A percentile compares a stretch with the other conserved stretches of the same genome.
phyloP scores from a whole-genome alignment of 2,329 filamentous ascomycete genomes.

The Aspergillus floridensis region DNA sequence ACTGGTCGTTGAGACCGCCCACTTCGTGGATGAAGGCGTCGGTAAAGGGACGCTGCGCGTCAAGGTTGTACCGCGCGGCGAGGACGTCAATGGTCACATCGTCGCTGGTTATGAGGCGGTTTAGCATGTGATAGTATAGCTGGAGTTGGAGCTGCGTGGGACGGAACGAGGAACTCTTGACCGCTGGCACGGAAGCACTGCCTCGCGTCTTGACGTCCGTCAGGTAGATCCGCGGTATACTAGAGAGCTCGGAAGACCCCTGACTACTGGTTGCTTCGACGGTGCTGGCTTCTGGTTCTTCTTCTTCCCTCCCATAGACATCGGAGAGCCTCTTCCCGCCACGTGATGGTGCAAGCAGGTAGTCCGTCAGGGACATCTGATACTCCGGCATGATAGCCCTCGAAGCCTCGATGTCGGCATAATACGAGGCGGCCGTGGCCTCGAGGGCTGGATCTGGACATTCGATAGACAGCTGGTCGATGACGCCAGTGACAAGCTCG shows the following conservation, averaged over 20 bases:
- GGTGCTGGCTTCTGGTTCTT: not conserved
- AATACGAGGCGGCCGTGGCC: constrained; percentile 51
- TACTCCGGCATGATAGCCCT: constrained; percentile 40
- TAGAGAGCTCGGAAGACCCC: constrained; percentile 22
- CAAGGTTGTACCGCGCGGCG: constrained; percentile 68
- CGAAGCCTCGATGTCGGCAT: constrained; percentile 37
- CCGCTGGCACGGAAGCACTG: constrained; percentile 60
- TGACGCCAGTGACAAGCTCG: constrained; percentile 81
- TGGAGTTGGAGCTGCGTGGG: constrained; percentile 85
- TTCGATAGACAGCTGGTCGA: constrained; percentile 77
- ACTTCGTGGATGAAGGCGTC: constrained; percentile 77
- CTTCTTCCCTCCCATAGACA: constrained; percentile 18
- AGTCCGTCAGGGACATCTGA: constrained; percentile 47
- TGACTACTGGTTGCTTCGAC: constrained; percentile 13
- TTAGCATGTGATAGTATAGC: constrained; percentile 83
- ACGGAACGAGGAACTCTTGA: constrained; percentile 59
- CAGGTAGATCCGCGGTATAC: constrained; percentile 61
- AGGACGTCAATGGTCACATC: constrained; percentile 67
- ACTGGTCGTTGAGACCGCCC: constrained; percentile 65
- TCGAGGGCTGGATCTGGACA: constrained; percentile 74
- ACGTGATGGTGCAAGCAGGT: constrained; percentile 38
- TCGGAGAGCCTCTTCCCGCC: constrained; percentile 38
- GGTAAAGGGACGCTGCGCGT: constrained; percentile 66
- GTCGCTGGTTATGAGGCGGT: constrained; percentile 65
- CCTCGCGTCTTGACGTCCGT: constrained; percentile 83